Evolutionary conservation across 495 filamentous ascomycete species (phyloP).

Genomic region (Neurospora sp.): DNA sequence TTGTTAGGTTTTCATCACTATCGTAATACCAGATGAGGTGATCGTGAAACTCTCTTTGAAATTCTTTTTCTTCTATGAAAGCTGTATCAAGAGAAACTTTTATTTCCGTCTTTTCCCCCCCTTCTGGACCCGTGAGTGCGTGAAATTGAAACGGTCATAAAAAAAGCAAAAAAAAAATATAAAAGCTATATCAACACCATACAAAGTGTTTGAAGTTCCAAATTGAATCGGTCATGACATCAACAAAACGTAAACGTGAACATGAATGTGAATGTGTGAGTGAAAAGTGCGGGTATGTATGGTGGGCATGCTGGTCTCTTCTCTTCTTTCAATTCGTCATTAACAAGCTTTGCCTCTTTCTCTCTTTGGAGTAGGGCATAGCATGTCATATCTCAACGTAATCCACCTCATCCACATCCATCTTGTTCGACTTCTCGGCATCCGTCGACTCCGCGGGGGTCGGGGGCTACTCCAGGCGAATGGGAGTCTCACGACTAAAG

Average conservation of each 20-base stretch:
- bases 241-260: not conserved
- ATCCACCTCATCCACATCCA: not conserved
- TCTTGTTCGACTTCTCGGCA: not conserved
- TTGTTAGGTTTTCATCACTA: too few species aligned
- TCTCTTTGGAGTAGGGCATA: not conserved
- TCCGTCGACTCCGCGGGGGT: not conserved
- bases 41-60: not conserved
- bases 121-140: not conserved
- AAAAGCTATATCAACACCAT: not conserved
- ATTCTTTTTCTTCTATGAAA: not conserved
- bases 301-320: not conserved
- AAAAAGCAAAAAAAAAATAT: not conserved
- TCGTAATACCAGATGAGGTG: too few species aligned
- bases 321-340: constrained; percentile 1
- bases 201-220: not conserved
- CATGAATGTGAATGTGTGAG: not conserved
- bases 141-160: not conserved
- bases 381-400: not conserved
- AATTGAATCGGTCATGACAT: not conserved
- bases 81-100: not conserved
- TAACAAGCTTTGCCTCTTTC: not conserved
- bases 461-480: too few species aligned
- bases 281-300: not conserved
- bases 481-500: too few species aligned
- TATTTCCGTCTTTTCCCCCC: not conserved